phyloP scores from a whole-genome alignment of 192 early-diverging fungal genomes.

The Cetraspora pellucida region DNA sequence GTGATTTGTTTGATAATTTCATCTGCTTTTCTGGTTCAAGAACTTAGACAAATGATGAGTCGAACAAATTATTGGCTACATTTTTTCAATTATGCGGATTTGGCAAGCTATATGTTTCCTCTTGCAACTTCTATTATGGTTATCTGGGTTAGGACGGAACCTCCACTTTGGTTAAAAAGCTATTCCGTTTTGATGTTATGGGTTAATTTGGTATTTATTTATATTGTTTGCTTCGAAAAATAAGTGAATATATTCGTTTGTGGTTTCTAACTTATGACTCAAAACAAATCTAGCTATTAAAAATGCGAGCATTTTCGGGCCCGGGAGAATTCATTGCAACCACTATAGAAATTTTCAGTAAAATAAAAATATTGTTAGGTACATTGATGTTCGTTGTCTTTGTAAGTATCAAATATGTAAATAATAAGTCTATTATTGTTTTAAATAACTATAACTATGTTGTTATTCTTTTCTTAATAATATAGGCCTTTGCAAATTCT shows the following conservation, averaged over 20 bases:
- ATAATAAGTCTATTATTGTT: background rate
- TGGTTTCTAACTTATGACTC: too few relatives aligned
- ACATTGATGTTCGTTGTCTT: background rate
- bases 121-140: background rate
- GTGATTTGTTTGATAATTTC: too few relatives aligned
- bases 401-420: background rate
- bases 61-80: too few relatives aligned
- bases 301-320: background rate
- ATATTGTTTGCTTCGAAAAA: background rate
- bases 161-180: background rate
- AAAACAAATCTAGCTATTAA: background rate
- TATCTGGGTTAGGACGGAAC: background rate
- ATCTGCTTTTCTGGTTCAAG: too few relatives aligned
- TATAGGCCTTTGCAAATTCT: slow-evolving; percentile 1
- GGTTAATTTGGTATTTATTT: background rate
- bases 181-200: background rate
- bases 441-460: background rate
- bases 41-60: too few relatives aligned
- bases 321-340: slow-evolving; percentile 7
- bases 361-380: background rate
- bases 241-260: too few relatives aligned
- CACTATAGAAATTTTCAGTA: background rate
- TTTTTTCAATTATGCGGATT: too few relatives aligned
- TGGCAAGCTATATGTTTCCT: background rate
- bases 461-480: background rate